These are phyloP conservation scores for Phytophthora lateralis DNA, from an alignment of 352 stramenopile genomes.

Conservation along the genomic window DNA sequence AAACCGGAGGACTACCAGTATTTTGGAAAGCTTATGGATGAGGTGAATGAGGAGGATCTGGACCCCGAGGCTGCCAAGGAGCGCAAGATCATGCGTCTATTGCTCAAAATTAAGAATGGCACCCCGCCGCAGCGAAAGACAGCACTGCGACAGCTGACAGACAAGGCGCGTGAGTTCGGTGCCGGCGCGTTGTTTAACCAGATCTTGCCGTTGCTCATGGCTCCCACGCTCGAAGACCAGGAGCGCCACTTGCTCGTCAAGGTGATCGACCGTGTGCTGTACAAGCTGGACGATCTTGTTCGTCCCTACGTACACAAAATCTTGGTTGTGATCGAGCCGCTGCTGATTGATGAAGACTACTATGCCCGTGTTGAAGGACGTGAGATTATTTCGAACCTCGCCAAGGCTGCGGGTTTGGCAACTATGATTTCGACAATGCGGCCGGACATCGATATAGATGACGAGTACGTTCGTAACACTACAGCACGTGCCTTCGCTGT, in stretches of 20 bases:
- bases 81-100: slow-evolving; percentile 97
- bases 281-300: slow-evolving; percentile 99
- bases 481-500: slow-evolving; percentile 98
- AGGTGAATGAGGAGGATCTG: slow-evolving; percentile 85
- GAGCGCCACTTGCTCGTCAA: slow-evolving; percentile 99
- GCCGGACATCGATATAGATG: slow-evolving; percentile 98
- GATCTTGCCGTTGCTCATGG: slow-evolving; percentile 99
- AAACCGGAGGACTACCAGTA: slow-evolving; percentile 99
- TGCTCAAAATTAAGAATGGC: slow-evolving; percentile 99
- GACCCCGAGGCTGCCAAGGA: slow-evolving; percentile 95
- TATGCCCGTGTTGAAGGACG: slow-evolving; percentile 98
- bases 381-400: slow-evolving; percentile 99
- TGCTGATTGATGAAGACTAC: slow-evolving; percentile 99
- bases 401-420: slow-evolving; percentile 97
- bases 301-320: slow-evolving; percentile 99
- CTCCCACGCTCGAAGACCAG: slow-evolving; percentile 98
- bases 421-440: slow-evolving; percentile 99
- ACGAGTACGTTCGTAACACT: slow-evolving; percentile 99
- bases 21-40: slow-evolving; percentile 96
- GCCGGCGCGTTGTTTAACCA: slow-evolving; percentile 98
- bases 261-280: slow-evolving; percentile 99
- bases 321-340: slow-evolving; percentile 98
- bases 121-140: slow-evolving; percentile 97
- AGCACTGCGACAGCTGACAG: slow-evolving; percentile 96
- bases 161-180: slow-evolving; percentile 97